Evolutionary conservation across 140 eudicot species (phyloP).

Genomic region (Ambrosia hybrid): DNA sequence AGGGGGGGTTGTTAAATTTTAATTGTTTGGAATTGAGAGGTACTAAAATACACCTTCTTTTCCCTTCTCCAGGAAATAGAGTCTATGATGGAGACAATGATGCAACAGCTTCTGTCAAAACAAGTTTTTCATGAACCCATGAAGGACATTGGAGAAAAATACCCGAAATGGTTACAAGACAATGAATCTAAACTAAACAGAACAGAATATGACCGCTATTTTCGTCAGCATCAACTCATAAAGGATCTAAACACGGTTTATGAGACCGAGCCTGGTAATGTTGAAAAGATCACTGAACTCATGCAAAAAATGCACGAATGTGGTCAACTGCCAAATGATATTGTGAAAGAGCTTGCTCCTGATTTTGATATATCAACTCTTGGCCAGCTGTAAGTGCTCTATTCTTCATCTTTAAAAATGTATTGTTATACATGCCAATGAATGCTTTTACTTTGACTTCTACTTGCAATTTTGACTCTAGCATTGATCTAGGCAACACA

Average conservation of each 20-base stretch:
- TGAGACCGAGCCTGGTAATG: slow-evolving; percentile 71
- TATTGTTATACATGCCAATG: neutral
- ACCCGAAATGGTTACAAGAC: slow-evolving; percentile 87
- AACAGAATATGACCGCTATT: slow-evolving; percentile 60
- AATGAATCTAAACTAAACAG: slow-evolving; percentile 58
- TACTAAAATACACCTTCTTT: neutral
- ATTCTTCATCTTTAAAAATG: neutral
- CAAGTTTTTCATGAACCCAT: slow-evolving; percentile 88
- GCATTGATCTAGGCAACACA: neutral
- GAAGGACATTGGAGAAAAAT: slow-evolving; percentile 89
- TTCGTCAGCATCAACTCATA: slow-evolving; percentile 64
- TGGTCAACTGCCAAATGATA: slow-evolving; percentile 94
- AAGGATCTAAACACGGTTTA: slow-evolving; percentile 63
- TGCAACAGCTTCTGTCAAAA: slow-evolving; percentile 91
- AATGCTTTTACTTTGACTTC: too few species aligned
- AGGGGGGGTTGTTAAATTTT: neutral
- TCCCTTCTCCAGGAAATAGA: slow-evolving; percentile 61
- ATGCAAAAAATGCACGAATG: slow-evolving; percentile 70
- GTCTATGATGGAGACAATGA: slow-evolving; percentile 79
- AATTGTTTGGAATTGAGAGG: neutral
- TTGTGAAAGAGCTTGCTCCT: slow-evolving; percentile 84
- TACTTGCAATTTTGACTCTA: neutral
- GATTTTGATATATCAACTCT: slow-evolving; percentile 74
- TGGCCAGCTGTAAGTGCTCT: slow-evolving; percentile 72
- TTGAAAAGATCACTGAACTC: slow-evolving; percentile 80